Base-by-base conservation (phyloP, 1,284 basidiomycete genomes). In the Ceratorhiza oryzae-sativae region DNA sequence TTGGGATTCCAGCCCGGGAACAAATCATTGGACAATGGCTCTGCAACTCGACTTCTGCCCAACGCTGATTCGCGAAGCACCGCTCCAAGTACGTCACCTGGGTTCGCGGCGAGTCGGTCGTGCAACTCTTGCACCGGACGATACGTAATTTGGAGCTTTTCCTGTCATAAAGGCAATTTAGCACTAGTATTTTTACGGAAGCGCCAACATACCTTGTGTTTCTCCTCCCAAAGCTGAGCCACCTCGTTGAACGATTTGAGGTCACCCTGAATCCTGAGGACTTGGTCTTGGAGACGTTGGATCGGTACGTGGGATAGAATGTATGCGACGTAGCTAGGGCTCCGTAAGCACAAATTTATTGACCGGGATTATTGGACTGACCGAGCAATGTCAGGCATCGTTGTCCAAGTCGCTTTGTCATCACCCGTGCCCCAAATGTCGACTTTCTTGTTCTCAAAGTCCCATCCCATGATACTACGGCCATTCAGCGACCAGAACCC, bases 351-450 rank as follows among this genome's bases (percentile, higher is more conserved):
- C 15, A 39, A 2, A 20, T 3, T 36, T 25, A 9, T 25, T 9
- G 10, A 13, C 5, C 18, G 12, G n/a, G 10, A 25, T 41, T 20
- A 45, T 60, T 30, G 5, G n/a, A 2, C 63, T 10, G 42, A 73
- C 56, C 72, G 72, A 34, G 72, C 72, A 45, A 70, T 53, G 23
- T 73, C 72, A 15, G 55, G 55, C 63, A 73, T 70, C 2, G 48
- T 60, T 1, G 72, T 73, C 72, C 72, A 73, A 13, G 63, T 61
- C 10, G 36, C 49, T 13, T 67, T 58, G 41, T 67, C 67, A 15
- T 73, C 27, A 36, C 72, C 72, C 6, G 63, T 61, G 0, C 72
- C 72, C 39, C 59, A 73, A 18, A 73, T 73, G n/a, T 53, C 56
- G 20, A 61, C 55, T n/a, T 68, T 61, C 34, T 61, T 59, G 9